Evolutionary conservation across 805 yeast species (phyloP).

Genomic region (Ogataea pini): DNA sequence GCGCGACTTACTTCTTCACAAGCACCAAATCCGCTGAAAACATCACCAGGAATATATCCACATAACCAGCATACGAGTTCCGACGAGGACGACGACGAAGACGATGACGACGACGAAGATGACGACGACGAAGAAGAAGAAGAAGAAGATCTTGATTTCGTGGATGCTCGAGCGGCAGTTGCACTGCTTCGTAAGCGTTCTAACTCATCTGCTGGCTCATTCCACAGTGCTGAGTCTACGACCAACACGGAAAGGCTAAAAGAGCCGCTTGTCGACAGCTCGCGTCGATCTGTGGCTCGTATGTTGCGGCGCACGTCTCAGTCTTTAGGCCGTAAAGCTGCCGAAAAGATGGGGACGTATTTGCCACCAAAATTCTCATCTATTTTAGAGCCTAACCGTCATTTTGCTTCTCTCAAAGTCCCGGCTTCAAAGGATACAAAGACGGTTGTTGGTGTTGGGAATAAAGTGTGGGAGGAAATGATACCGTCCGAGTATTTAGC

Average conservation of each 20-base stretch:
- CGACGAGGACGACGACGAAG: constrained; percentile 33
- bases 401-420: constrained; percentile 75
- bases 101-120: constrained; percentile 21
- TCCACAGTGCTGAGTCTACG: constrained; percentile 28
- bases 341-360: constrained; percentile 86
- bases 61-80: constrained; percentile 28
- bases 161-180: constrained; percentile 19
- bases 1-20: constrained; percentile 15
- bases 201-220: constrained; percentile 30
- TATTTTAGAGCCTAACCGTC: constrained; percentile 87
- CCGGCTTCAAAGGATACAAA: constrained; percentile 45
- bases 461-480: constrained; percentile 29
- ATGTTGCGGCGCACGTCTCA: constrained; percentile 78
- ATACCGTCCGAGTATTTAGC: constrained; percentile 25
- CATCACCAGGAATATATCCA: constrained; percentile 25
- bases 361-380: constrained; percentile 84
- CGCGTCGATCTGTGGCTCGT: constrained; percentile 71
- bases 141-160: constrained; percentile 20
- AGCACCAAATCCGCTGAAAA: constrained; percentile 23
- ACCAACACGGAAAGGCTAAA: constrained; percentile 22
- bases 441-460: constrained; percentile 51
- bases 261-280: constrained; percentile 72
- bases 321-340: constrained; percentile 74
- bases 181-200: constrained; percentile 23
- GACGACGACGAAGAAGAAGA: constrained; percentile 25